Evolutionary conservation across 2,329 filamentous ascomycete genomes (phyloP).

Genomic region (Fusarium buharicum): DNA sequence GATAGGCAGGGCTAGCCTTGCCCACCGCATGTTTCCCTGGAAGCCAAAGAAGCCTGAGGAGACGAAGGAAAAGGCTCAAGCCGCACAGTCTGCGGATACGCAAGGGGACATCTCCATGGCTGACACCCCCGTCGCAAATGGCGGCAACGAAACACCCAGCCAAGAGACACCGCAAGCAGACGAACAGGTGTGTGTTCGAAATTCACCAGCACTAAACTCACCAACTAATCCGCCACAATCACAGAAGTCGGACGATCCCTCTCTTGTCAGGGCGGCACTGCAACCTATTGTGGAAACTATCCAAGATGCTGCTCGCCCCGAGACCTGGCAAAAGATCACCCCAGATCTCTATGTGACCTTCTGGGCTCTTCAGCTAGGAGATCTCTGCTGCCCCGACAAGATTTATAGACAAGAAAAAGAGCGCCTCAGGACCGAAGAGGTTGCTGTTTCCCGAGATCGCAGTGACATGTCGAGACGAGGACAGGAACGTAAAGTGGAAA

Average conservation of each 20-base stretch:
- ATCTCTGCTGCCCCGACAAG: constrained; percentile 78
- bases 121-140: constrained; percentile 49
- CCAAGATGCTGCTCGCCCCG: constrained; percentile 67
- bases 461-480: constrained; percentile 76
- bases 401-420: constrained; percentile 83
- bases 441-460: constrained; percentile 75
- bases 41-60: constrained; percentile 50
- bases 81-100: constrained; percentile 54
- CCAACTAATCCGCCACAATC: constrained; percentile 40
- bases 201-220: constrained; percentile 18
- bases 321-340: constrained; percentile 76
- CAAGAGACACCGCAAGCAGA: constrained; percentile 44
- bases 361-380: constrained; percentile 87
- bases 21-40: constrained; percentile 67
- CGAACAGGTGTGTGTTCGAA: constrained; percentile 48
- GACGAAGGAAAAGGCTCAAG: constrained; percentile 44
- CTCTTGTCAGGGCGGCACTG: constrained; percentile 57
- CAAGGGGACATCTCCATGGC: constrained; percentile 69
- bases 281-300: constrained; percentile 78
- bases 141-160: constrained; percentile 42
- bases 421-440: constrained; percentile 72
- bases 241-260: constrained; percentile 52
- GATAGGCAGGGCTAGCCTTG: constrained; percentile 79
- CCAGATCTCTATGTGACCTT: constrained; percentile 89
- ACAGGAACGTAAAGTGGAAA: constrained; percentile 70